Evolutionary conservation across 768 basidiomycete genomes (phyloP).

Genomic region (Trametes villosa): DNA sequence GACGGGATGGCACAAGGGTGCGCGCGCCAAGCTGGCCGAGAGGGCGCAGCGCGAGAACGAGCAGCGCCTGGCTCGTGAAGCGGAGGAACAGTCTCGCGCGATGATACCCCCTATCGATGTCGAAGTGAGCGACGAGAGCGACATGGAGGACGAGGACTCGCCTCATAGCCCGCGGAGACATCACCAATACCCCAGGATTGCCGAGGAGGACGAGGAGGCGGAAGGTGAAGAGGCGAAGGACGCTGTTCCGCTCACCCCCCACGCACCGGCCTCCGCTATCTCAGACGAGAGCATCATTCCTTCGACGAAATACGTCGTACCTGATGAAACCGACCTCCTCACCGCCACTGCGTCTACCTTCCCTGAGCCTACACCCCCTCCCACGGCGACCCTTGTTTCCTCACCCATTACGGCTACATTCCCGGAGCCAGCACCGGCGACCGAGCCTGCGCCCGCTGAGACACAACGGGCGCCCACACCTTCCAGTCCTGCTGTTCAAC

Average conservation of each 20-base stretch:
- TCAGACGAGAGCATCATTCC: conserved; percentile 31
- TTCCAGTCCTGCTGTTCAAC: conserved; percentile 9
- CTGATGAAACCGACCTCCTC: conserved; percentile 29
- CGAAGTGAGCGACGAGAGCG: conserved; percentile 82
- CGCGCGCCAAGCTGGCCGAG: conserved; percentile 69
- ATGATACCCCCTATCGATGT: conserved; percentile 69
- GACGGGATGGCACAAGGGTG: conserved; percentile 68
- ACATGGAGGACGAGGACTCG: conserved; percentile 56
- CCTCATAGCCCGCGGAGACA: conserved; percentile 20
- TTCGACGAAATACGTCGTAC: conserved; percentile 39
- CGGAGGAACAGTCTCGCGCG: conserved; percentile 41
- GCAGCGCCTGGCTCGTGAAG: conserved; percentile 55
- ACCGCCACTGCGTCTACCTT: conserved; percentile 37
- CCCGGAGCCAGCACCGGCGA: conserved; percentile 8
- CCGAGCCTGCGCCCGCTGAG: conserved; percentile 3
- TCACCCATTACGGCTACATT: conserved; percentile 1
- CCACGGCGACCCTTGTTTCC: background rate
- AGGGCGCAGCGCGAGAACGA: conserved; percentile 67
- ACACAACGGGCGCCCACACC: conserved; percentile 12
- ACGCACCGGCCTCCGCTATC: background rate
- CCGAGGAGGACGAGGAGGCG: conserved; percentile 72
- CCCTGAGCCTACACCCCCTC: conserved; percentile 20
- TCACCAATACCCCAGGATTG: conserved; percentile 59
- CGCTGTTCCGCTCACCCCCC: background rate
- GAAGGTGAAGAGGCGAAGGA: conserved; percentile 30